Evolutionary conservation across 352 stramenopile genomes (phyloP).

Genomic region (Globisporangium rhizosaccharum): DNA sequence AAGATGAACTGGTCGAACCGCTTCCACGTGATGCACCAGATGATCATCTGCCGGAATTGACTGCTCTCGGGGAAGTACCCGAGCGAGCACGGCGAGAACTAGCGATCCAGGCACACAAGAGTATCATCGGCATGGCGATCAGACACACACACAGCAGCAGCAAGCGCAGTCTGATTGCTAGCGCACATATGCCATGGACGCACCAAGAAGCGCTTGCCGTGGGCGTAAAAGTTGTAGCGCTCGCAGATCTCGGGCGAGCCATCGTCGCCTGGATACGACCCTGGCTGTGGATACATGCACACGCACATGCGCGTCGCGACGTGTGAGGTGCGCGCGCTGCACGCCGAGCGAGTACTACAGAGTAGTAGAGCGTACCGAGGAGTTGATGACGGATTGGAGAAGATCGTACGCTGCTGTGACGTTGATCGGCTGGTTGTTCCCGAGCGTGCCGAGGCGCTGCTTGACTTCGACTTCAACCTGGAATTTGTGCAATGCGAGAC

Average conservation of each 20-base stretch:
- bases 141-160: background rate
- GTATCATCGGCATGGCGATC: too few relatives aligned
- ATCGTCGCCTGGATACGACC: constrained; percentile 14
- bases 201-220: constrained; percentile 55
- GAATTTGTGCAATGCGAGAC: constrained; percentile 20
- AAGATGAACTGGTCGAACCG: constrained; percentile 83
- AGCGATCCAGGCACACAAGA: too few relatives aligned
- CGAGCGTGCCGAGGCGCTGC: background rate
- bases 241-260: constrained; percentile 16
- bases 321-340: background rate
- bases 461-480: constrained; percentile 6
- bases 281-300: constrained; percentile 6
- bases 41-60: constrained; percentile 44
- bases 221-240: constrained; percentile 55
- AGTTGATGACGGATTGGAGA: constrained; percentile 29
- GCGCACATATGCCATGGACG: constrained; percentile 12
- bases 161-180: background rate
- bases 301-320: background rate
- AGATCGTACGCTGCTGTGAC: constrained; percentile 13
- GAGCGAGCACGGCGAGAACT: constrained; percentile 59
- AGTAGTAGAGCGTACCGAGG: constrained; percentile 11
- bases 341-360: background rate
- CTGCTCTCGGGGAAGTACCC: constrained; percentile 44
- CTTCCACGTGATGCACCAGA: constrained; percentile 69
- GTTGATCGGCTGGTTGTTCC: too few relatives aligned